Evolutionary conservation across 306 rosid genomes (phyloP), one percentile per base, ranked within the genome.

Genomic region (Glycine soja): DNA sequence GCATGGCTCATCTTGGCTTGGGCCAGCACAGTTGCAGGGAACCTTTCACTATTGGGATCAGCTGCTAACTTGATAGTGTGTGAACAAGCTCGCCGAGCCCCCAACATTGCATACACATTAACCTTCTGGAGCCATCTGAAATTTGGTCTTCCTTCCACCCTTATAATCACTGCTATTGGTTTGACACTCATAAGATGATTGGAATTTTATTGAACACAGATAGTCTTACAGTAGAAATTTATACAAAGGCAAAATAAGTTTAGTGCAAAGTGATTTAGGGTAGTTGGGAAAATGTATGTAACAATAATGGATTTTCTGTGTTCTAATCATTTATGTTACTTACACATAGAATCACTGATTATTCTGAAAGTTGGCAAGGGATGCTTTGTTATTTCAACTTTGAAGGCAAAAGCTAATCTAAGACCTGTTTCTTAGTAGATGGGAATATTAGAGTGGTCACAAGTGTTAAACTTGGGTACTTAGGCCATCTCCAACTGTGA

Each of bases 41-140:
- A 93, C 74, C 85, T 95, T 0, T 91, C 97, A 6, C 81, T 93
- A 0, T 7, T 93, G 65, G 99, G 98, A 71, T 91, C 95, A 8
- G 98, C 97, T 43, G 97, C 99, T 3, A 95, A 93, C 85, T 90
- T 95, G 86, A 95, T 93, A 5, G 98, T 93, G 54, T 93, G 95
- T 40, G 97, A 95, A 70, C 99, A 95, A 78, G 99, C 99, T 74
- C 90, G 97, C n/a, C 88, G 82, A 6, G 78, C 92, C 8, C 91
- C 97, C 42, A 86, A 76, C 72, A 85, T 87, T 45, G 75, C 89
- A 0, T 95, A 92, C 86, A 91, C 83, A 56, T 80, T 92, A 77
- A 90, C 99, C 18, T 92, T 92, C 54, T 91, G 94, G 97, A 91
- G 14, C 81, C 99, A 93, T 82, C 90, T 95, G 40, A 93, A 95